Percentiles rank a stretch among this genome's conserved stretches.
phyloP scores from a whole-genome alignment of 345 rosid genomes.

The Iberis pinnata region DNA sequence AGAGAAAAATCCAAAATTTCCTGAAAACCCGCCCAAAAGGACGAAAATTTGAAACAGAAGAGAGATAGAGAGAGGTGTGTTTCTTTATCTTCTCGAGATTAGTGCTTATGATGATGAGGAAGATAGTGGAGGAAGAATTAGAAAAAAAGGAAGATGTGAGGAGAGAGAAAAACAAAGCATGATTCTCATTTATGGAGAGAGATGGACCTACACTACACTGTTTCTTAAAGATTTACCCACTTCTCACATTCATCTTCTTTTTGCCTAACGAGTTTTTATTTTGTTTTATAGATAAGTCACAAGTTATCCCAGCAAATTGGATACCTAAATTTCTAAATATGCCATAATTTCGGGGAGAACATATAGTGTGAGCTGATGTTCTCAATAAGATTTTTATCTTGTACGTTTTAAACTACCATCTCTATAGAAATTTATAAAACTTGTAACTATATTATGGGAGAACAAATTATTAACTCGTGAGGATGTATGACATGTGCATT shows the following conservation, averaged over 20 bases:
- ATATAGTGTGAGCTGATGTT: no score
- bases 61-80: neutral
- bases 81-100: slow-evolving; percentile 16
- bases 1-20: slow-evolving; percentile 20
- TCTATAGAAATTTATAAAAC: no score
- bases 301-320: no score
- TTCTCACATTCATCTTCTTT: slow-evolving; percentile 7
- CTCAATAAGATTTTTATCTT: no score
- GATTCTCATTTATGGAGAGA: slow-evolving; percentile 30
- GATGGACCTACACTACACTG: slow-evolving; percentile 19
- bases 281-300: no score
- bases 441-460: no score
- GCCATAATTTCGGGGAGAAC: no score
- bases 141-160: neutral
- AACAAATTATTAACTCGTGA: no score
- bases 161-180: slow-evolving; percentile 9
- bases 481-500: no score
- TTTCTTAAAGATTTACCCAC: slow-evolving; percentile 8
- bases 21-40: slow-evolving; percentile 28
- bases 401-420: no score
- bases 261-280: neutral
- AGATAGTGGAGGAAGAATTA: no score
- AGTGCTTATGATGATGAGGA: slow-evolving; percentile 17
- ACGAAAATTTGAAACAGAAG: slow-evolving; percentile 22
- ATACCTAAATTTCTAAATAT: no score